phyloP scores from a whole-genome alignment of 164 flowering plant genomes.

The Dillenia suffruticosa region DNA sequence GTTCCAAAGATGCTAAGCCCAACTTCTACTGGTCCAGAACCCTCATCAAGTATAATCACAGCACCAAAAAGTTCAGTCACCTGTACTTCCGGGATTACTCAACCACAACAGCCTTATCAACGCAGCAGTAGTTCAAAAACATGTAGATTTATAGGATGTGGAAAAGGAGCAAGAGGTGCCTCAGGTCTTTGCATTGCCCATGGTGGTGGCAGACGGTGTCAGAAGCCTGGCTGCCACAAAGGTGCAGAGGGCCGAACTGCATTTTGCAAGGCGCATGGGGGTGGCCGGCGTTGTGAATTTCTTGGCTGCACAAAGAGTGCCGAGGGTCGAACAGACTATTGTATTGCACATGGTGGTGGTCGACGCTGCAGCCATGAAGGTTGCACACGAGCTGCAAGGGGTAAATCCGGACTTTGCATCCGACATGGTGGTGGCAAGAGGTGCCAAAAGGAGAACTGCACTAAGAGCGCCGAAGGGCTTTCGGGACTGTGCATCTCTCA shows the following conservation, averaged over 20 bases:
- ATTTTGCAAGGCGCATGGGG: conserved; percentile 96
- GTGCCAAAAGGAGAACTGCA: conserved; percentile 79
- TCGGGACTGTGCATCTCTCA: conserved; percentile 96
- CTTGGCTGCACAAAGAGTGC: conserved; percentile 97
- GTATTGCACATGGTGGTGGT: conserved; percentile 98
- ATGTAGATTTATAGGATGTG: conserved; percentile 84
- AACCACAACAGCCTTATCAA: conserved; percentile 30
- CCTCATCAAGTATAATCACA: conserved; percentile 43
- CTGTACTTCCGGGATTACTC: conserved; percentile 67
- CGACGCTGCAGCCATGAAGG: conserved; percentile 80
- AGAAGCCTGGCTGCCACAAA: conserved; percentile 73
- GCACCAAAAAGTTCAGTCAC: conserved; percentile 68
- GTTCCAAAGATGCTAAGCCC: conserved; percentile 17
- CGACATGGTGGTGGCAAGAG: conserved; percentile 99
- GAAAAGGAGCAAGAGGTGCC: conserved; percentile 96
- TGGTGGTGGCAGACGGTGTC: conserved; percentile 94
- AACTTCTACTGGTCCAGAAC: conserved; percentile 27
- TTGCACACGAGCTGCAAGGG: conserved; percentile 84
- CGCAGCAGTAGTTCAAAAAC: conserved; percentile 47
- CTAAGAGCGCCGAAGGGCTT: conserved; percentile 88
- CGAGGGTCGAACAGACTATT: conserved; percentile 89
- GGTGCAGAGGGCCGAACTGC: conserved; percentile 97
- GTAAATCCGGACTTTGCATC: conserved; percentile 86
- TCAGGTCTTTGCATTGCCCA: conserved; percentile 94
- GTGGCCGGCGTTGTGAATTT: conserved; percentile 84